Conservation (phyloP, 1,284 basidiomycete species). For the Grifola frondosa region DNA sequence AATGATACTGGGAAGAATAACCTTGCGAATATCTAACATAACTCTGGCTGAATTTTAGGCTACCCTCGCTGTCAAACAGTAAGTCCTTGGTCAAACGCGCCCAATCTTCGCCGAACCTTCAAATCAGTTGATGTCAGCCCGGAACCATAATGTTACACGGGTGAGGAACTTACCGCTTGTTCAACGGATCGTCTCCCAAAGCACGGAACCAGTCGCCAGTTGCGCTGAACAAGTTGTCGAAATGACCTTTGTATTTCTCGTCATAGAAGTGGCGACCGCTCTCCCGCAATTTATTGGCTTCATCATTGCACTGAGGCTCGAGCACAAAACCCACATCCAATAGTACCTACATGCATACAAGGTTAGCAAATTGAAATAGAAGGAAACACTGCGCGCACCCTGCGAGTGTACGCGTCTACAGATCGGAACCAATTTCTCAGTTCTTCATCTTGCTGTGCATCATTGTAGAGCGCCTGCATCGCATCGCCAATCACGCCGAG, state of each 20-base stretch:
- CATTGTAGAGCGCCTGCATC: constrained; percentile 72
- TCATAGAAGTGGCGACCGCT: constrained; percentile 78
- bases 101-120: constrained; percentile 76
- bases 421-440: constrained; percentile 76
- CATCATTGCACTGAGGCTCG: constrained; percentile 69
- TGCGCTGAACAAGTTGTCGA: constrained; percentile 77
- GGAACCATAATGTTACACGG: too few relatives aligned
- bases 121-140: background rate
- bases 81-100: constrained; percentile 81
- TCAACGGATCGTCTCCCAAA: constrained; percentile 84
- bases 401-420: constrained; percentile 67
- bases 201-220: constrained; percentile 78
- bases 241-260: constrained; percentile 83
- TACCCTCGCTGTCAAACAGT: constrained; percentile 58
- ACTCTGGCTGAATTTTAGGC: constrained; percentile 80
- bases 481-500: constrained; percentile 74
- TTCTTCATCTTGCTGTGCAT: constrained; percentile 75
- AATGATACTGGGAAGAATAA: constrained; percentile 82
- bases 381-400: constrained; percentile 38
- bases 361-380: background rate
- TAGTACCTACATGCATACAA: constrained; percentile 47
- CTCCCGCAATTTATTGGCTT: constrained; percentile 65
- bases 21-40: constrained; percentile 84
- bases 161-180: constrained; percentile 49
- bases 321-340: constrained; percentile 90